Base-by-base conservation (phyloP, 306 rosid genomes). In the Inga leiocalycina region DNA sequence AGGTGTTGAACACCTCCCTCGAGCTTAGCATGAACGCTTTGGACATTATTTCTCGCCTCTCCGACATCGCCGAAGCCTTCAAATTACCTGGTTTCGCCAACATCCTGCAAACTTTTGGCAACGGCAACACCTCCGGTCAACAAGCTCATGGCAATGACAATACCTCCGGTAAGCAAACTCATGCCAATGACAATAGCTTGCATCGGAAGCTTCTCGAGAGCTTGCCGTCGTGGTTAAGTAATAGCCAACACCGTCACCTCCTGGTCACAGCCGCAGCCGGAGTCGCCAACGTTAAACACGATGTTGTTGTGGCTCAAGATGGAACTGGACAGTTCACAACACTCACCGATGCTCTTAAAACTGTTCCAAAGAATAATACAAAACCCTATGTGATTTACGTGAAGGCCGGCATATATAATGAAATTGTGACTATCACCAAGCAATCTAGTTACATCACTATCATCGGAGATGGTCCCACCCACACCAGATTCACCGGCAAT, bases 391-490 rank as follows among this genome's bases (percentile, higher is more conserved):
- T 96, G 7, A 92, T 96, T 77, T 54, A 90, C 59, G 74, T 96
- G 37, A 96, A 94, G 88, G 92, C 83, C 2, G 99, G 98, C 10
- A 20, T 87, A 30, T 96, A 96, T 20, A 2, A 9, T 0, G 98
- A 96, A 84, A 59, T 85, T 8, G 88, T 93, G 15, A 0, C 11
- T 1, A 0, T 96, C 15, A 74, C 59, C 2, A 90, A 88, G 87
- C 3, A 4, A 16, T 81, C 74, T 91, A 74, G 73, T 3, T 35
- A 73, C 19, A 85, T 96, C 48, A 77, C 88, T 56, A 65, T 96
- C 56, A 74, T 94, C 43, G 99, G 98, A 20, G 99, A 96, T 70
- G 99, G 99, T 72, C 93, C 99, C 37, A 88, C 89, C 3, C 87
- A 81, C 85, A 92, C 97, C 66, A 89, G 17, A 75, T 85, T 97